Evolutionary conservation across 148 eudicot genomes (phyloP).

Genomic region (Drosera capensis): DNA sequence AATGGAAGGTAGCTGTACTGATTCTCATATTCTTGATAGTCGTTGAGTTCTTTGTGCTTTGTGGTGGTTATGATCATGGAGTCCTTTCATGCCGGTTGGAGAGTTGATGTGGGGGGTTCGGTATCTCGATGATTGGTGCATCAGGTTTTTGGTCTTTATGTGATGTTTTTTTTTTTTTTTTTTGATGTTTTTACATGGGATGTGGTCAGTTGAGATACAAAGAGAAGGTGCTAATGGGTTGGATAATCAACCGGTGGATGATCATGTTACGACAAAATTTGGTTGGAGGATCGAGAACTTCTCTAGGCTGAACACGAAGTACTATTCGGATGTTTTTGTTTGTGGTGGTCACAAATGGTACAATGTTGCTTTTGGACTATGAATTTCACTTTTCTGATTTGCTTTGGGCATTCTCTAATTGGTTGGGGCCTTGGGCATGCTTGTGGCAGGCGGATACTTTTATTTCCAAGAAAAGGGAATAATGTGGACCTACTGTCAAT

Average conservation of each 20-base stretch:
- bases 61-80: no score
- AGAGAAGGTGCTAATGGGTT: slow-evolving; percentile 34
- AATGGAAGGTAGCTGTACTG: not conserved
- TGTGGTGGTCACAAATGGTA: slow-evolving; percentile 84
- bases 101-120: no score
- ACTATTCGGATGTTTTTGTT: slow-evolving; percentile 54
- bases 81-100: no score
- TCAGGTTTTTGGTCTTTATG: not conserved
- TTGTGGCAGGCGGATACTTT: slow-evolving; percentile 65
- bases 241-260: slow-evolving; percentile 58
- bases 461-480: slow-evolving; percentile 90
- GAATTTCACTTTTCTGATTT: slow-evolving; percentile 8
- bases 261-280: slow-evolving; percentile 49
- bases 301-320: slow-evolving; percentile 45
- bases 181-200: not conserved
- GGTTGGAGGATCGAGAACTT: slow-evolving; percentile 72
- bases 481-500: slow-evolving; percentile 78
- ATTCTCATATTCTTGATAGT: not conserved
- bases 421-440: slow-evolving; percentile 1
- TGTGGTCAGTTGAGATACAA: slow-evolving; percentile 23
- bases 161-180: not conserved
- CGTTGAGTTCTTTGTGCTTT: not conserved
- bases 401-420: not conserved
- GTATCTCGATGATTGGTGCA: not conserved
- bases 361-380: no score